phyloP scores from a whole-genome alignment of 306 rosid genomes.

The Cajanus cajan region DNA sequence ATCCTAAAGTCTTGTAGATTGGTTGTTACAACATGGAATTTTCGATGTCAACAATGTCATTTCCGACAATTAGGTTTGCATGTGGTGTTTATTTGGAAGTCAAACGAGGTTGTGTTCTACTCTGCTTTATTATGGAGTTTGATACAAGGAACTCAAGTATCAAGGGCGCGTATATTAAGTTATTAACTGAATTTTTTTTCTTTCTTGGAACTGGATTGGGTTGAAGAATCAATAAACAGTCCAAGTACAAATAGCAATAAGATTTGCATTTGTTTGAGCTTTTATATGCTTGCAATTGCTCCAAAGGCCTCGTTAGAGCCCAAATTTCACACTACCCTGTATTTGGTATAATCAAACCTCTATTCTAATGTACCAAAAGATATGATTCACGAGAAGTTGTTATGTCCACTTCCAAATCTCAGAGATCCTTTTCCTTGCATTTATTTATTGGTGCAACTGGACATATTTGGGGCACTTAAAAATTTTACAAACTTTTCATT shows the following conservation, averaged over 20 bases:
- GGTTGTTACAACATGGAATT: neutral
- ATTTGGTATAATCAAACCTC: neutral
- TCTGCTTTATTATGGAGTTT: constrained; percentile 24
- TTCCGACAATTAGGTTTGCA: neutral
- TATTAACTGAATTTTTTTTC: neutral
- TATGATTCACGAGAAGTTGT: neutral
- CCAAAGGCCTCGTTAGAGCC: neutral
- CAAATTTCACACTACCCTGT: neutral
- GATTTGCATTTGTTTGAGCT: neutral
- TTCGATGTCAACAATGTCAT: neutral
- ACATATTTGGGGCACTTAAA: too few relatives aligned
- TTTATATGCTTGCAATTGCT: neutral
- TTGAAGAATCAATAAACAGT: neutral
- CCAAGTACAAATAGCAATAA: neutral
- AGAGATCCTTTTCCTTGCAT: too few relatives aligned
- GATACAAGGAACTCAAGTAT: neutral
- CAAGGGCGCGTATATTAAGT: too few relatives aligned
- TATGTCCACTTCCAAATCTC: neutral
- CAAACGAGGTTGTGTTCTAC: constrained; percentile 28
- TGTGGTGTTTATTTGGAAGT: constrained; percentile 22
- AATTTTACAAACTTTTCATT: too few relatives aligned
- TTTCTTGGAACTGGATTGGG: neutral
- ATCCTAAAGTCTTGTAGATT: neutral
- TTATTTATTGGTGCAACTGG: too few relatives aligned
- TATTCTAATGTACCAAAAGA: too few relatives aligned